Evolutionary conservation across 805 yeast genomes (phyloP).

Genomic region (Starmera pachycereana): DNA sequence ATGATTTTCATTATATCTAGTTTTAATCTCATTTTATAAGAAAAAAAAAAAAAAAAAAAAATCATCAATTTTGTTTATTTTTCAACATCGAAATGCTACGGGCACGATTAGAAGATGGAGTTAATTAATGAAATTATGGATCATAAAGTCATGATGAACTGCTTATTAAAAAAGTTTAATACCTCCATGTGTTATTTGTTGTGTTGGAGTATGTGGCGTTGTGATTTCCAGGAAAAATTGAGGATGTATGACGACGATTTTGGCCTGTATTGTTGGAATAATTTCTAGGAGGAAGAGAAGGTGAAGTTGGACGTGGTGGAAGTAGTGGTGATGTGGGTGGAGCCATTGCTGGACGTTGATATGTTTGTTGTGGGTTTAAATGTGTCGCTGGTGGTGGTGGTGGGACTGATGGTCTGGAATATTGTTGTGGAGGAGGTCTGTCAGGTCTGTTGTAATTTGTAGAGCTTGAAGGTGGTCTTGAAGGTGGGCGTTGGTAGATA

Average conservation of each 20-base stretch:
- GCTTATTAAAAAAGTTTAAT: background rate
- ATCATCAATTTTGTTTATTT: no score
- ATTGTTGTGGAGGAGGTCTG: background rate
- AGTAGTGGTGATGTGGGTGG: background rate
- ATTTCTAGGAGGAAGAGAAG: background rate
- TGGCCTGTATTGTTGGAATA: background rate
- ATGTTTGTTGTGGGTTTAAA: background rate
- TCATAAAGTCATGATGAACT: no score
- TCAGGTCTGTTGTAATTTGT: background rate
- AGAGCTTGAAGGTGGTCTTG: slow-evolving; percentile 4
- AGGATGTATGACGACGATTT: background rate
- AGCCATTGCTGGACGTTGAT: background rate
- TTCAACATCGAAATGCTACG: no score
- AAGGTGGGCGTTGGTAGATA: slow-evolving; percentile 4
- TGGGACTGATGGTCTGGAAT: slow-evolving; percentile 1
- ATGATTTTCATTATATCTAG: background rate
- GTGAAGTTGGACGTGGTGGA: background rate
- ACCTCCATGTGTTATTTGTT: background rate
- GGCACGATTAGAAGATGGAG: no score
- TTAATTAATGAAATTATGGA: no score
- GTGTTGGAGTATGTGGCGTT: slow-evolving; percentile 4
- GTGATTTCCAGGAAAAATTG: slow-evolving; percentile 4
- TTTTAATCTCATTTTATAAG: no score
- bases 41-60: no score
- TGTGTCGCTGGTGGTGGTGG: background rate